Evolutionary conservation across 2,329 filamentous ascomycete species (phyloP).

Genomic region (Xylaria sp.): DNA sequence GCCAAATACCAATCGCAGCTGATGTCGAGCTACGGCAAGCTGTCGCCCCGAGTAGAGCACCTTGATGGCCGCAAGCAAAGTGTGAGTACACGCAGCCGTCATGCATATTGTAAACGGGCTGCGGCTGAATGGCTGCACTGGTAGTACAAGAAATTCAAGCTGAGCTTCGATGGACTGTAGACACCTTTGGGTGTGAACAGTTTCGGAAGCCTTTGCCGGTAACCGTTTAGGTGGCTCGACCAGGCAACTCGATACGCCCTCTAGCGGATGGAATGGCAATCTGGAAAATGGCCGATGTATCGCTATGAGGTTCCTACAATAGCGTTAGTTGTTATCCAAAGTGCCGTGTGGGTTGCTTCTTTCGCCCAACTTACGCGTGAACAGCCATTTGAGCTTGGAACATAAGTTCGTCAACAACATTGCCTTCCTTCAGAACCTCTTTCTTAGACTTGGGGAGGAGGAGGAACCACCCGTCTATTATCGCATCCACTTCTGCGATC

Average conservation of each 20-base stretch:
- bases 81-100: slow-evolving; percentile 35
- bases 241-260: slow-evolving; percentile 35
- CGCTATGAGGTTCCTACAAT: slow-evolving; percentile 32
- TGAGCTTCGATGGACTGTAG: slow-evolving; percentile 39
- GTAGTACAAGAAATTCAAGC: slow-evolving; percentile 34
- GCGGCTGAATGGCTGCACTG: slow-evolving; percentile 30
- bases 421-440: slow-evolving; percentile 36
- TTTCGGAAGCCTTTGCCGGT: slow-evolving; percentile 25
- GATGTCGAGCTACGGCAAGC: slow-evolving; percentile 35
- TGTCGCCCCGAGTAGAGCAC: slow-evolving; percentile 33
- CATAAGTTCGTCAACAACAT: slow-evolving; percentile 40
- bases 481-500: slow-evolving; percentile 39
- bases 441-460: slow-evolving; percentile 36
- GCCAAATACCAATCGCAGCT: slow-evolving; percentile 37
- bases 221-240: slow-evolving; percentile 31
- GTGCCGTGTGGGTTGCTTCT: neutral
- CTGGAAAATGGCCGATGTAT: slow-evolving; percentile 38
- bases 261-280: slow-evolving; percentile 32
- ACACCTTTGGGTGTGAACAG: slow-evolving; percentile 36
- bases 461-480: slow-evolving; percentile 39
- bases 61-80: slow-evolving; percentile 34
- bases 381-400: slow-evolving; percentile 41
- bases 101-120: slow-evolving; percentile 40
- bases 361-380: slow-evolving; percentile 34
- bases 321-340: slow-evolving; percentile 13